Base-by-base conservation (phyloP, 1,284 basidiomycete genomes). In the Cutaneotrichosporon daszewskae region DNA sequence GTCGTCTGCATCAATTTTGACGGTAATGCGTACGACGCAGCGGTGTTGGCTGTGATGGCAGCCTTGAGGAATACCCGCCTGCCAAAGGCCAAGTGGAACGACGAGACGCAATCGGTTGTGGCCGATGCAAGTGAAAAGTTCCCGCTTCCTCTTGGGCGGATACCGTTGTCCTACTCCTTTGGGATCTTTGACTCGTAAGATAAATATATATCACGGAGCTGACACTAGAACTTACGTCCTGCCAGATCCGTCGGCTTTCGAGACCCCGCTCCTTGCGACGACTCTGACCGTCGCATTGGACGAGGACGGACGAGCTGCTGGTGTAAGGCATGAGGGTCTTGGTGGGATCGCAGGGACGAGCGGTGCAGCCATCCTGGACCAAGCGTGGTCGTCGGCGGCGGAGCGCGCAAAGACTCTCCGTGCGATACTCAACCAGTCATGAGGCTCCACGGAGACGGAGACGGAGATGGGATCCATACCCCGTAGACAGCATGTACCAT, bases 1-100 rank as follows among this genome's bases (percentile, higher is more conserved):
- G 81, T 89, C 23, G 87, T 85, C 5, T 96, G 91, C 69, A 85
- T 98, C 58, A 96, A 94, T 72, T 94, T 91, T 59, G 92, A 98
- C 66, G 94, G 94, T 9, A 96, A 96, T 61, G 85, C 80, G 1
- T 87, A 95, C 53, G 94, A 99, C 54, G 89, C 92, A 0, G 79
- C 87, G 0, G 75, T 96, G 3, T 66, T 96, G 13, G 89, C 90
- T 0, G 85, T 92, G 74, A 79, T 90, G 37, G 82, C 84, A 12
- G 91, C 94, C 4, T 72, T 98, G 36, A 77, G 76, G 65, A 85
- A 90, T 57, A 84, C 85, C 14, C 75, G 71, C 22, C 67, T 95
- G 14, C 88, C 90, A 2, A 76, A 81, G 59, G 83, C 87, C 1
- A 79, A 69, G 1, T 94, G 77, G 61, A 72, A 87, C 59, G 79